Base-by-base conservation (phyloP, 768 basidiomycete species). In the Hypholoma sublateritium region DNA sequence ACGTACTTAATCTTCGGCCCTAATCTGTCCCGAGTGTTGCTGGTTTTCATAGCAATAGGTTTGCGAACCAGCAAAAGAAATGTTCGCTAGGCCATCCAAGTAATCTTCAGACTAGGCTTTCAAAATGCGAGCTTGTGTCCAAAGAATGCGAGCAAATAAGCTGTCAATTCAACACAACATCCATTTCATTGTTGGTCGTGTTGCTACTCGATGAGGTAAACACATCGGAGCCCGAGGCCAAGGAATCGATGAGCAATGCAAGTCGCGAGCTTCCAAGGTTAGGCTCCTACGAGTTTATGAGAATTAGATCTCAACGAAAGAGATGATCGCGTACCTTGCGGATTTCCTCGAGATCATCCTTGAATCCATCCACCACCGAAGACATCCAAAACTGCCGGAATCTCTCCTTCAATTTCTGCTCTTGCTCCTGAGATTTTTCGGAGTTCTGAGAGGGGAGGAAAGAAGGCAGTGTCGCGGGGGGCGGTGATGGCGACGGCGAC, bases 381-480 rank as follows among this genome's bases (percentile, higher is more conserved):
- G 83, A 73, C 91, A 94, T 92, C 92, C 92, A 94, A 65, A 94
- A 93, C 69, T 87, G 86, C 54, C 87, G 76, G 68, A 94, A 94
- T 43, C 77, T 82, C 34, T 83, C 83, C 64, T 84, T 86, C 66
- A 93, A 68, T 7, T 68, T 66, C 43, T 79, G 72, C 57, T 92
- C 87, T 28, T 75, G 70, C 45, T 77, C 69, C 13, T 67, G 62
- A 5, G 70, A 65, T 32, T 75, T 70, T 21, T 66, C 69, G 13
- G 65, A 50, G 0, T 63, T 65, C 16, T 61, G 60, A 16, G 70
- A 59, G 3, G 83, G 75, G 12, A 88, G 64, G 64, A 91, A 89
- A 1, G 88, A 74, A 0, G 88, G 88, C 9, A 89, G 72, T 22
- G 69, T 64, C 14, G 70, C 62, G 3, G 78, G 72, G 21, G 78